Conservation (phyloP, 805 yeast genomes). For the Dipodascus albidus region DNA sequence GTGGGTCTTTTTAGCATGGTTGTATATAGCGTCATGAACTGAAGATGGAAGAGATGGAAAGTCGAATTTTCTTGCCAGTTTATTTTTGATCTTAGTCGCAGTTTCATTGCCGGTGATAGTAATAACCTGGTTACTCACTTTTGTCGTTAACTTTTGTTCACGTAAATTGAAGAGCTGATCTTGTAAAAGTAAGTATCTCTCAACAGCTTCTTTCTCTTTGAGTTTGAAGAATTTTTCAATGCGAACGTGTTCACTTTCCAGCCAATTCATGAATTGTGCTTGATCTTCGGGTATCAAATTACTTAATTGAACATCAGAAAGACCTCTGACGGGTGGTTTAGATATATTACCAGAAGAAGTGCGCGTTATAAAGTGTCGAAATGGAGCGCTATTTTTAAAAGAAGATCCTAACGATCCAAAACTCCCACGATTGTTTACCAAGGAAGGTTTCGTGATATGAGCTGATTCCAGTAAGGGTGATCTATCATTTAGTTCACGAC, state of each 20-base stretch:
- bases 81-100: conserved; percentile 6
- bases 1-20: neutral
- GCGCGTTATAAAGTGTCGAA: neutral
- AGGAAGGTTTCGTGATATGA: conserved; percentile 3
- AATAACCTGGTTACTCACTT: neutral
- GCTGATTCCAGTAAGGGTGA: conserved; percentile 16
- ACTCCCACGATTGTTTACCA: neutral
- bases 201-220: conserved; percentile 48
- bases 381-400: neutral
- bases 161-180: conserved; percentile 57
- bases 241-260: conserved; percentile 46
- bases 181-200: conserved; percentile 49
- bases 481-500: conserved; percentile 11
- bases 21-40: conserved; percentile 1
- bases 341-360: neutral
- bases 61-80: conserved; percentile 9
- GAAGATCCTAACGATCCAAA: neutral
- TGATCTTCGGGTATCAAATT: conserved; percentile 25
- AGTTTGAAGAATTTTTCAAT: conserved; percentile 51
- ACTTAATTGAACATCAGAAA: conserved; percentile 5
- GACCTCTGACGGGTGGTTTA: neutral
- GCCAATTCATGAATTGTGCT: conserved; percentile 51
- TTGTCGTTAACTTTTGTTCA: conserved; percentile 30
- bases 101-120: conserved; percentile 6
- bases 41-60: conserved; percentile 13